Percentiles rank a stretch among this genome's conserved stretches.
Conservation (phyloP, 1,284 basidiomycete genomes). For the Ganoderma sinense region DNA sequence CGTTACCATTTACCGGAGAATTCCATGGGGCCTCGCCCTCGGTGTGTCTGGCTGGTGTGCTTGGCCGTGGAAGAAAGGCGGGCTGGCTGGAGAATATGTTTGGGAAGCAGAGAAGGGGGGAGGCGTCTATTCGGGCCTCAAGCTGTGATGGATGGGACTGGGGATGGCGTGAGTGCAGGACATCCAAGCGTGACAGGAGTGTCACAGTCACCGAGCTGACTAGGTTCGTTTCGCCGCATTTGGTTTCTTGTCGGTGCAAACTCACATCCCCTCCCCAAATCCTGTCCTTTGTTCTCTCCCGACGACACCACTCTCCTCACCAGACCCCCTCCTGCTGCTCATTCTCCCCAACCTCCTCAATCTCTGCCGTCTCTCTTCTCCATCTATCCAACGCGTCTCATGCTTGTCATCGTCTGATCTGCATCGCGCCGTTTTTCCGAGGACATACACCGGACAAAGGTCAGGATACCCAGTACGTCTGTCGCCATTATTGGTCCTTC, state of each 20-base stretch:
- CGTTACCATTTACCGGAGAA: not conserved
- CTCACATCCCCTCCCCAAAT: slow-evolving; percentile 33
- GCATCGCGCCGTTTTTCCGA: slow-evolving; percentile 16
- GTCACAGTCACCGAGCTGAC: slow-evolving; percentile 42
- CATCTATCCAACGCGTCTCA: not conserved
- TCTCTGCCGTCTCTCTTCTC: not conserved
- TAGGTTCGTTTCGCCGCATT: slow-evolving; percentile 43
- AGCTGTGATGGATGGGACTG: slow-evolving; percentile 2
- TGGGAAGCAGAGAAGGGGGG: not conserved
- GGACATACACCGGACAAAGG: not conserved
- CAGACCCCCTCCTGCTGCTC: not conserved
- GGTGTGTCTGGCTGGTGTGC: not conserved
- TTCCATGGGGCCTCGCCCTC: not conserved
- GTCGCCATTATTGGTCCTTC: not conserved
- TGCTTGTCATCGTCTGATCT: slow-evolving; percentile 19
- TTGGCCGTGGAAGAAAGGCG: not conserved
- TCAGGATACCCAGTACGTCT: not conserved
- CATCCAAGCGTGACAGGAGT: slow-evolving; percentile 30
- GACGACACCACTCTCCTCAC: slow-evolving; percentile 3
- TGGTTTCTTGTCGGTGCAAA: slow-evolving; percentile 44
- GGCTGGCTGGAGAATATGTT: not conserved
- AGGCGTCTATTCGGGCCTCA: not conserved
- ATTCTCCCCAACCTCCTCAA: not conserved
- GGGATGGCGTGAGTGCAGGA: slow-evolving; percentile 28
- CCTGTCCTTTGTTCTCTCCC: slow-evolving; percentile 15